Evolutionary conservation across 1,284 basidiomycete genomes (phyloP), one percentile per base, ranked within the genome.

Genomic region (Ceratobasidium sp.): DNA sequence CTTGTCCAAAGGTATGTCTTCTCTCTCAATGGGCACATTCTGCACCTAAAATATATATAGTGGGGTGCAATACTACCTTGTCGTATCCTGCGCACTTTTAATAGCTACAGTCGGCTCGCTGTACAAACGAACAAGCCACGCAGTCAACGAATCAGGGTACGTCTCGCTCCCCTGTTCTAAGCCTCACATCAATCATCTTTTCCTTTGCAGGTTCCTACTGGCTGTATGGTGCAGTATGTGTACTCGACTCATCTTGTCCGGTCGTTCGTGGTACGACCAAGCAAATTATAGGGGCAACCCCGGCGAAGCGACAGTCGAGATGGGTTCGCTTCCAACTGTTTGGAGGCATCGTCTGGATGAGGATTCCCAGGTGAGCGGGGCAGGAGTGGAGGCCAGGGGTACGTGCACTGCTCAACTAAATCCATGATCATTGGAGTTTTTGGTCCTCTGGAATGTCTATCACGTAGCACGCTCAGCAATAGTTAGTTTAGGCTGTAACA

Each of bases 201-300:
- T 50, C n/a, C 7, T n/a, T 52, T 48, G 46, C 50, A 67, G 65
- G n/a, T 41, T 67, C 12, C 6, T 67, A 27, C 12, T 20, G 27
- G 65, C 46, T 2, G 41, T 67, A 46, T 67, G 41, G 44, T 67
- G 38, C 35, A 66, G 35, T 23, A 48, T 66, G 64, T 66, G 64
- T 23, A 46, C 64, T 23, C 35, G 64, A 46, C 35, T 66, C 16
- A 66, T 66, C 27, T 30, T 30, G 27, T 30, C 27, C 27, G 27
- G 27, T 30, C 27, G 27, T 30, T 30, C 38, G 38, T 41, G 38
- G 38, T 41, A 41, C 38, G 62, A 65, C 18, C 20, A 41, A 35
- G 4, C 62, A 46, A n/a, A 65, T 7, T 65, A 41, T 41, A 5
- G 38, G 38, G 10, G 5, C 6, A 10, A 41, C 6, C 10, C 6